Evolutionary conservation across 176 grass and related monocot species (phyloP).

Genomic region (Carex cristatella): DNA sequence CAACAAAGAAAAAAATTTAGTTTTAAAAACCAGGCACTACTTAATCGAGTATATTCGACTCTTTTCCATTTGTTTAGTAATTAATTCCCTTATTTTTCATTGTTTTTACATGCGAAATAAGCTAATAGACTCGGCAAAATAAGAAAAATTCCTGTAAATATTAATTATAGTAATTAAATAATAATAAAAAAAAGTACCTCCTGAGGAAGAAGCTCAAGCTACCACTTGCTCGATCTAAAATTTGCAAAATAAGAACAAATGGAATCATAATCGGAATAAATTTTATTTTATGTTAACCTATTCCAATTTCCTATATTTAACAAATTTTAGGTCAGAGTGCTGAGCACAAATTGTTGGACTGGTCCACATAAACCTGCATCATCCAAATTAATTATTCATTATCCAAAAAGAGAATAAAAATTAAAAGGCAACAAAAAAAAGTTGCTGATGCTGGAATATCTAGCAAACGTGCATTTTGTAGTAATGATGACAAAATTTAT

Average conservation of each 20-base stretch:
- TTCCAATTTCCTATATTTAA: not conserved
- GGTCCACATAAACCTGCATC: not conserved
- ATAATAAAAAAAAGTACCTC: not conserved
- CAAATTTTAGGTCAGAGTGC: not conserved
- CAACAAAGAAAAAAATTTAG: not conserved
- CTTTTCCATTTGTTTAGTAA: not conserved
- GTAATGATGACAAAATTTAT: not conserved
- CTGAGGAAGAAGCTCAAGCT: not conserved
- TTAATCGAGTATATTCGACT: not conserved
- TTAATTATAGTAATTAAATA: not conserved
- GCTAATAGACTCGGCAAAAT: not conserved
- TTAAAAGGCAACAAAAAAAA: not conserved
- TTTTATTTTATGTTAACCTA: not conserved
- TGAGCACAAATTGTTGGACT: not conserved
- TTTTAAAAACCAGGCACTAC: too few species aligned
- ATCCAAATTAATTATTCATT: not conserved
- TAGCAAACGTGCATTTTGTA: not conserved
- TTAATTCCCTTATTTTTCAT: not conserved
- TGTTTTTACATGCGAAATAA: not conserved
- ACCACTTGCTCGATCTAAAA: not conserved
- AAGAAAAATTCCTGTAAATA: not conserved
- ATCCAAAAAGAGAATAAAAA: not conserved
- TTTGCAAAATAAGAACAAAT: not conserved
- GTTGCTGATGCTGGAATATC: conserved; percentile 8
- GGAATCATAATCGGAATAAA: not conserved